phyloP scores from a whole-genome alignment of 225 moss, liverwort and hornwort genomes.

The Lunularia cruciata region DNA sequence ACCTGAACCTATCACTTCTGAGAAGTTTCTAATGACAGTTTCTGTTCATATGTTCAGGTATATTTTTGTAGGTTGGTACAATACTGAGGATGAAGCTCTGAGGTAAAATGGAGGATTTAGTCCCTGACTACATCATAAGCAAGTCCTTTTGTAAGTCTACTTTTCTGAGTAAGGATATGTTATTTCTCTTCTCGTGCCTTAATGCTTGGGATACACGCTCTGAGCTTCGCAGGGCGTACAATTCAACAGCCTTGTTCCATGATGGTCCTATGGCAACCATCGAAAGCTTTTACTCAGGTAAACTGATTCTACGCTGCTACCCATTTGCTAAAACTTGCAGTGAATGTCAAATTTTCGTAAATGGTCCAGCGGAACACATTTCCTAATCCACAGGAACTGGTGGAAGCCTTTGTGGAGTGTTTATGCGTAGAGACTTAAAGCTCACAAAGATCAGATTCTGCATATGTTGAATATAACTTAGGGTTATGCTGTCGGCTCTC shows the following conservation, averaged over 20 bases:
- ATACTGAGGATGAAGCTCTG: neutral
- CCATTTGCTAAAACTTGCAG: too few species aligned
- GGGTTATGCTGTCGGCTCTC: too few species aligned
- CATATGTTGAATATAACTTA: too few species aligned
- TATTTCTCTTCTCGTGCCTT: neutral
- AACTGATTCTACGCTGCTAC: too few species aligned
- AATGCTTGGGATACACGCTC: neutral
- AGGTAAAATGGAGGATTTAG: neutral
- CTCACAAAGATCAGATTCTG: too few species aligned
- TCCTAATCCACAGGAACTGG: too few species aligned
- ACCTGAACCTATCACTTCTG: neutral
- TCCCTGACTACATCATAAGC: neutral
- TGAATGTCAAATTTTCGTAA: too few species aligned
- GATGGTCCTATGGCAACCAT: neutral
- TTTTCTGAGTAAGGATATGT: neutral
- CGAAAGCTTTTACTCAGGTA: neutral
- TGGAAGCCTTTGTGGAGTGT: too few species aligned
- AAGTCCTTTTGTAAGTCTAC: neutral
- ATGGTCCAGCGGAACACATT: too few species aligned
- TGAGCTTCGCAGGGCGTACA: neutral
- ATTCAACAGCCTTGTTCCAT: neutral
- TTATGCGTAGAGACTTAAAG: too few species aligned
- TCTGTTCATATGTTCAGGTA: neutral
- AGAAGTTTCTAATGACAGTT: neutral
- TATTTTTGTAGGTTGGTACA: neutral